Conservation (phyloP, 306 rosid genomes). For the Mimosa pudica region DNA sequence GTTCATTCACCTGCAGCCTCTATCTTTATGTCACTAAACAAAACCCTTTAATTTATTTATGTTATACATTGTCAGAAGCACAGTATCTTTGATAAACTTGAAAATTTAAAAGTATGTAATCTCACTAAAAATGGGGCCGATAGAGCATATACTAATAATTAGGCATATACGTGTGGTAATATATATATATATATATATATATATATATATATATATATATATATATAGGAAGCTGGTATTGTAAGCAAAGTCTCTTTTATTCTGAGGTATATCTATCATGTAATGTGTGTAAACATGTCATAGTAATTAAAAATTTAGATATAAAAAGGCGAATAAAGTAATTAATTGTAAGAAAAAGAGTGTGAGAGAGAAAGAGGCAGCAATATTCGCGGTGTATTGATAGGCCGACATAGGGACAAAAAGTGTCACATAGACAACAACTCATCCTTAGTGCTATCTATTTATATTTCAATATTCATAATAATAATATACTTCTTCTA, state of each 20-base stretch:
- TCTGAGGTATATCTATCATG: not conserved
- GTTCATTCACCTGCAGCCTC: not conserved
- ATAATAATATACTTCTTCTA: not conserved
- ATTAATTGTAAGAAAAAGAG: not conserved
- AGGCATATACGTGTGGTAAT: not conserved
- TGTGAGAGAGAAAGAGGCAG: conserved; percentile 22
- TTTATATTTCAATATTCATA: not conserved
- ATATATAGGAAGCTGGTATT: conserved; percentile 18
- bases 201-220: not conserved
- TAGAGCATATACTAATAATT: not conserved
- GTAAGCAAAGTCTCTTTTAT: not conserved
- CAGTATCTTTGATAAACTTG: not conserved
- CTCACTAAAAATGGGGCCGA: not conserved
- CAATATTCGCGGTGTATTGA: conserved; percentile 90
- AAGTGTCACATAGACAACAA: conserved; percentile 63
- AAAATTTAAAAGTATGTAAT: not conserved
- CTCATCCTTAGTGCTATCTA: conserved; percentile 39
- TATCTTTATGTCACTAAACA: not conserved
- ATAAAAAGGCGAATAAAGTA: not conserved
- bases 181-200: not conserved
- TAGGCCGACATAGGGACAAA: conserved; percentile 78
- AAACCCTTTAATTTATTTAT: not conserved
- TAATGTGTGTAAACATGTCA: not conserved
- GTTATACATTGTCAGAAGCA: not conserved
- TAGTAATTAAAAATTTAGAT: not conserved